Evolutionary conservation across 2,329 filamentous ascomycete genomes (phyloP).

Genomic region (Pyrenophora teres): DNA sequence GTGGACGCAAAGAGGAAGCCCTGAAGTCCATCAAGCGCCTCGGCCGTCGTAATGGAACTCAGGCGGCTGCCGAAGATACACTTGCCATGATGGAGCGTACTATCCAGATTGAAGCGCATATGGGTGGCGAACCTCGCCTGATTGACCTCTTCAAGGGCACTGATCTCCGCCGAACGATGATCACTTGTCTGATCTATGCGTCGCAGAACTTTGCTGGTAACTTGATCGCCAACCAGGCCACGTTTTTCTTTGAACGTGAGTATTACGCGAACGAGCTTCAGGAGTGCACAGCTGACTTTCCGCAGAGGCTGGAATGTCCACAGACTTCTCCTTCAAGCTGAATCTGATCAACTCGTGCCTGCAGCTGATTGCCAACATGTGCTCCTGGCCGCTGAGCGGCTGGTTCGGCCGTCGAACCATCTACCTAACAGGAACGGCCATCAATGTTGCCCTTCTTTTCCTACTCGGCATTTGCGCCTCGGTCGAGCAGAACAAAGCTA

Average conservation of each 20-base stretch:
- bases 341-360: conserved; percentile 68
- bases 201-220: conserved; percentile 65
- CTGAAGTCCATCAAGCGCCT: conserved; percentile 57
- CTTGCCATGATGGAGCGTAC: conserved; percentile 64
- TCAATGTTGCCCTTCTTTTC: conserved; percentile 60
- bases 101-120: conserved; percentile 57
- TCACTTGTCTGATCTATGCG: conserved; percentile 61
- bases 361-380: conserved; percentile 64
- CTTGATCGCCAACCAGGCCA: conserved; percentile 65
- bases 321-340: conserved; percentile 62
- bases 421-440: conserved; percentile 62
- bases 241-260: conserved; percentile 63
- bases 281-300: conserved; percentile 5
- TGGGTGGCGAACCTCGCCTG: conserved; percentile 52
- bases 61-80: conserved; percentile 47
- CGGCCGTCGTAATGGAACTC: conserved; percentile 49
- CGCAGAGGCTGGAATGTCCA: conserved; percentile 63
- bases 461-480: conserved; percentile 64
- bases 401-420: conserved; percentile 67
- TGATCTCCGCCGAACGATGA: conserved; percentile 58
- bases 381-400: conserved; percentile 68
- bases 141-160: conserved; percentile 60
- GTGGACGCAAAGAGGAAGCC: conserved; percentile 48
- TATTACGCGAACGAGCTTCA: conserved; percentile 11
- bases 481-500: conserved; percentile 46